A percentile compares a stretch with the other conserved stretches of the same genome.
Evolutionary conservation across 1,284 basidiomycete species (phyloP).

Genomic region (Trichosporon coremiiforme): DNA sequence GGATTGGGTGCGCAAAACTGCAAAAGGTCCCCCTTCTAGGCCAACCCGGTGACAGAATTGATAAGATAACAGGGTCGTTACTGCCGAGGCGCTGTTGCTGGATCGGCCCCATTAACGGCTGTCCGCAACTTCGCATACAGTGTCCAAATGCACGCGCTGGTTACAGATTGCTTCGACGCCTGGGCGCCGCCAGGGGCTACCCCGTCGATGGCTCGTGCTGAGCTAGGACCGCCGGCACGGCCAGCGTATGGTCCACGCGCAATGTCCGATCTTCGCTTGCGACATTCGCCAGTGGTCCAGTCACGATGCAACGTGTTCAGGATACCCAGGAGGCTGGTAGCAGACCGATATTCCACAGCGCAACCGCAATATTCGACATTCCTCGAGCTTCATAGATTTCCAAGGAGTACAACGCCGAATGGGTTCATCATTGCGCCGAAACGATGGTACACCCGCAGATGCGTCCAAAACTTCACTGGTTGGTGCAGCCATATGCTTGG

Average conservation of each 20-base stretch:
- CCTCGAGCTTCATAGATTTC: conserved; percentile 10
- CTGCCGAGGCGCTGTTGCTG: too few relatives aligned
- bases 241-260: not conserved
- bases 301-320: not conserved
- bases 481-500: too few relatives aligned
- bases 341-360: not conserved
- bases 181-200: not conserved
- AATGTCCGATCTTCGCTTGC: not conserved
- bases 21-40: too few relatives aligned
- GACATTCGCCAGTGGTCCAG: not conserved
- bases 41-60: too few relatives aligned
- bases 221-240: not conserved
- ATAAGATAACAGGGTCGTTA: too few relatives aligned
- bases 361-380: not conserved
- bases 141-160: too few relatives aligned
- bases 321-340: not conserved
- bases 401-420: not conserved
- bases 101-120: too few relatives aligned
- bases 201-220: not conserved
- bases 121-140: too few relatives aligned
- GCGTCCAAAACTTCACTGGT: too few relatives aligned
- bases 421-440: not conserved
- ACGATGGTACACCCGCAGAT: too few relatives aligned
- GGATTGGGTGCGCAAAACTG: too few relatives aligned
- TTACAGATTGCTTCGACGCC: too few relatives aligned